Base-by-base conservation (phyloP, 768 basidiomycete species). In the Tephrocybe rancida region DNA sequence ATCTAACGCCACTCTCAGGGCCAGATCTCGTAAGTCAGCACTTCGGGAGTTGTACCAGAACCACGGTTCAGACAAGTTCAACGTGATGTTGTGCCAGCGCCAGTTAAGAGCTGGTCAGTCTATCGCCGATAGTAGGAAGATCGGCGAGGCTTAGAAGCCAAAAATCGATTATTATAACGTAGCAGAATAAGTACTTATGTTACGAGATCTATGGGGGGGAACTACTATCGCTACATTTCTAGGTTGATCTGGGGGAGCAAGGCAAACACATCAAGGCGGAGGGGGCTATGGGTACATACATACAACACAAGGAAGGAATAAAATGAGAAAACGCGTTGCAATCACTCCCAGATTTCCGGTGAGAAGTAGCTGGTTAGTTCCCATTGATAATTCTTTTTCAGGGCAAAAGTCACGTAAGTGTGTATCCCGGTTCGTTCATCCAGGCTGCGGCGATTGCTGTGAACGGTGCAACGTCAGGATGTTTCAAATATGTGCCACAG, bases 291-390 rank as follows among this genome's bases (percentile, higher is more conserved):
- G 34, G 46, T 47, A 50, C 38, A 54, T n/a, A 25, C 25, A 19
- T 21, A 50, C 22, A 50, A 47, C 30, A 47, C 4, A 35, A 10
- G 32, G n/a, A 32, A 24, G 46, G 18, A 32, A 35, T 13, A 5
- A 4, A 37, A 37, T 16, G 11, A 37, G n/a, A 37, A 16, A 44
- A 37, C 7, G 10, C 4, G 16, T 46, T 30, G 30, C 21, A 21
- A 44, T 37, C 32, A 54, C 35, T 58, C 58, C 65, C 65, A 70
- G 13, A 61, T 52, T 56, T 70, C 67, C 22, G 69, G 68, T 8
- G 68, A 69, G 56, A 70, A 70, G 47, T 70, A 70, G 42, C 54
- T 69, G 16, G 69, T 70, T 18, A 70, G 32, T 48, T 70, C 69
- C 64, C 65, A 69, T 19, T 66, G 62, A 13, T 59, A 59, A 32